Base-by-base conservation (phyloP, 768 basidiomycete species). In the Epithele typhae region DNA sequence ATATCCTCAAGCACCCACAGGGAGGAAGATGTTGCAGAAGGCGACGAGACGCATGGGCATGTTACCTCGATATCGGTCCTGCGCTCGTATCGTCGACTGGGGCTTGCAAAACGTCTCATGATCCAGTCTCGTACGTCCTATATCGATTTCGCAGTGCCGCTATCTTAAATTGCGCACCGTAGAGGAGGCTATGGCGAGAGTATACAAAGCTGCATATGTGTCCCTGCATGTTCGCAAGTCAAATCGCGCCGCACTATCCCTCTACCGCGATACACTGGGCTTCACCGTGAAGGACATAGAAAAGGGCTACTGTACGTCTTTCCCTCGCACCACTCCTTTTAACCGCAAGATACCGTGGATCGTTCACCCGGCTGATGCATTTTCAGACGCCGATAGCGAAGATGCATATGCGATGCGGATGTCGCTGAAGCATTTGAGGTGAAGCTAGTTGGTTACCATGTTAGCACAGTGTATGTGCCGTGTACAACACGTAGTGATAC, bases 11-110 rank as follows among this genome's bases (percentile, higher is more conserved):
- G 51, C 22, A 32, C 43, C n/a, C 32, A 15, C 56, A 88, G 85
- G 82, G 87, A 90, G 49, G 76, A 76, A 46, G 80, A 79, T 11
- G 63, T 70, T 11, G 67, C 84, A 40, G 78, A 81, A 22, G 74
- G 75, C 1, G 74, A 76, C 19, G 77, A 81, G 19, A 72, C 79
- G 0, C 87, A 93, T 53, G 94, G 94, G 0, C 94, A 98, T 59
- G 90, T 98, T 60, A 98, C 93, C 12, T 96, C 94, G 4, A 97
- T 98, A 60, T 95, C 92, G 0, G 94, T 98, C 2, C 70, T 97
- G 25, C 76, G 94, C 49, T 83, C 89, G 12, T 92, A 96, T 60
- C 75, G 94, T 36, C 78, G 94, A n/a, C 72, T 96, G 5, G 94
- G 95, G 7, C 65, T 98, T 2, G 94, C 94, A 14, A 94, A 93